Conservation (phyloP, 2,329 filamentous ascomycete species). For the Diaporthe ilicicola region DNA sequence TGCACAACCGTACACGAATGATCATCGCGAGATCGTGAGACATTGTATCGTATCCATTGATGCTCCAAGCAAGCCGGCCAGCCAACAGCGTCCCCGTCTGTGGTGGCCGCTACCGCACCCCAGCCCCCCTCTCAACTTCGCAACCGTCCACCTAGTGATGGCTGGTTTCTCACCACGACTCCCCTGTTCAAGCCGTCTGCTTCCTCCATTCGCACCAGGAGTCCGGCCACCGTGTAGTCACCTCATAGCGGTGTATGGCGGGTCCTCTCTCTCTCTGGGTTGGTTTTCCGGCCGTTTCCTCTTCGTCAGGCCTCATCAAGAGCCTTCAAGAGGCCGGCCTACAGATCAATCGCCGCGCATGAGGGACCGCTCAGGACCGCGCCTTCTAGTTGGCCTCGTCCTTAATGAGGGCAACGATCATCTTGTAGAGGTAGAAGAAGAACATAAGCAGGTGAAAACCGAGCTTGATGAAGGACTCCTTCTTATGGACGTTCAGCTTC, state of each 20-base stretch:
- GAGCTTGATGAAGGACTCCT: constrained; percentile 99
- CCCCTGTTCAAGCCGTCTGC: background rate
- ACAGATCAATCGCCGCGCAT: background rate
- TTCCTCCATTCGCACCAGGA: background rate
- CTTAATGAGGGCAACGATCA: constrained; percentile 95
- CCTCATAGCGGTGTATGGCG: constrained; percentile 8
- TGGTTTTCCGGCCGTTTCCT: background rate
- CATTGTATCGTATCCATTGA: constrained; percentile 20
- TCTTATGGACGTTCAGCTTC: constrained; percentile 99
- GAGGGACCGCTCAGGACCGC: constrained; percentile 5
- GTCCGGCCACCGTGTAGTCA: background rate
- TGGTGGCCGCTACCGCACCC: background rate
- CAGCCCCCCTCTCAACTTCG: background rate
- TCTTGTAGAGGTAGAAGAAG: constrained; percentile 99
- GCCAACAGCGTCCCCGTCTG: background rate
- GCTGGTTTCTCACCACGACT: background rate
- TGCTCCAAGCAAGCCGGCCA: background rate
- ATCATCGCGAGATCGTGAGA: constrained; percentile 19
- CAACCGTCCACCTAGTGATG: background rate
- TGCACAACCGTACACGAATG: constrained; percentile 19
- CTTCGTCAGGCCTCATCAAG: background rate
- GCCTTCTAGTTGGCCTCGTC: constrained; percentile 83
- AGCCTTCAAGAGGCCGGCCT: constrained; percentile 2
- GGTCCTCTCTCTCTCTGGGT: background rate
- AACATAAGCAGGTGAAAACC: constrained; percentile 99